Percentiles rank a stretch among this genome's conserved stretches.
These are phyloP conservation scores for Botrytis pseudocinerea DNA, from an alignment of 2,329 filamentous ascomycete species.

Conservation along the genomic window DNA sequence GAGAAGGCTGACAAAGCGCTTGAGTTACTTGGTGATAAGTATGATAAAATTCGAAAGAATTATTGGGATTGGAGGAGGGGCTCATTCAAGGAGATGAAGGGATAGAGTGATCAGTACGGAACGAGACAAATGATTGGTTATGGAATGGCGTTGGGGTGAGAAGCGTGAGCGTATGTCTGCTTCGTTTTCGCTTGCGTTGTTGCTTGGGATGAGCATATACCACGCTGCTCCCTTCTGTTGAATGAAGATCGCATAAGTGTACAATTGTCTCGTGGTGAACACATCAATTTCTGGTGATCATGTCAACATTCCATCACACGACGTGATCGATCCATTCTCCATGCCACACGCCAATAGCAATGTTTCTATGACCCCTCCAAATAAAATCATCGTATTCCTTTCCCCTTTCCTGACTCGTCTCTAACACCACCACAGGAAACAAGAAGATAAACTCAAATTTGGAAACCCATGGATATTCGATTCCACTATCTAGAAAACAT, in stretches of 20 bases:
- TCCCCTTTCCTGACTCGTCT: not conserved
- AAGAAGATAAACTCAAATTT: not conserved
- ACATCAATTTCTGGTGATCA: not conserved
- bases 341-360: not conserved
- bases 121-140: not conserved
- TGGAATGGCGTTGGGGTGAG: not conserved
- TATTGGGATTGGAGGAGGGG: slow-evolving; percentile 81
- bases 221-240: not conserved
- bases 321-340: not conserved
- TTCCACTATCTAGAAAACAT: not conserved
- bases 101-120: not conserved
- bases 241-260: not conserved
- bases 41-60: slow-evolving; percentile 85
- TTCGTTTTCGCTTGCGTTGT: not conserved
- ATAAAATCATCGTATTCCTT: not conserved
- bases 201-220: not conserved
- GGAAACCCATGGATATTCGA: not conserved
- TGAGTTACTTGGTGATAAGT: slow-evolving; percentile 74
- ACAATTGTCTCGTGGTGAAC: not conserved
- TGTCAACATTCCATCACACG: not conserved
- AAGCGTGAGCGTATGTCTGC: not conserved
- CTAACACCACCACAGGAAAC: not conserved
- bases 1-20: slow-evolving; percentile 69
- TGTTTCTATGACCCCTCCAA: not conserved
- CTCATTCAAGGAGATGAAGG: slow-evolving; percentile 27